A percentile compares a stretch with the other conserved stretches of the same genome.
These are phyloP conservation scores for Pleurozium schreberi DNA, from an alignment of 225 moss, liverwort and hornwort genomes.

Conservation along the genomic window DNA sequence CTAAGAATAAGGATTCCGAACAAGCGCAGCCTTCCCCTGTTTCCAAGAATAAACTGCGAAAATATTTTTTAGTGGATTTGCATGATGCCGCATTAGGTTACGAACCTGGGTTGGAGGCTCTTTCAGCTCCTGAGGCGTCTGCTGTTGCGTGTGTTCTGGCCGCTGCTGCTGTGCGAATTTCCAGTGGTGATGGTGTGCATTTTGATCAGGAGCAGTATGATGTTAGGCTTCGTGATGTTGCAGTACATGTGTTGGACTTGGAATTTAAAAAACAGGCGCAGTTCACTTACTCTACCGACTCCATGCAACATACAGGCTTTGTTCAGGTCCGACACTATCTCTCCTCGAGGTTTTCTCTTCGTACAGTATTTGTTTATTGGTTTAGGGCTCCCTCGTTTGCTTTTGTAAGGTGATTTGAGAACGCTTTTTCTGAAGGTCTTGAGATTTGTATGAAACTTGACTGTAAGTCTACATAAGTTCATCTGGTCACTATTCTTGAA, in stretches of 20 bases:
- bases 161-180: constrained; percentile 88
- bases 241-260: constrained; percentile 82
- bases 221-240: constrained; percentile 82
- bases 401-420: background rate
- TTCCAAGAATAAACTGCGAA: constrained; percentile 18
- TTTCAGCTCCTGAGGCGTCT: constrained; percentile 58
- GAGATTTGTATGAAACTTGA: background rate
- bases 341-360: background rate
- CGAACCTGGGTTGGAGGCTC: constrained; percentile 83
- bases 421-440: background rate
- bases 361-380: background rate
- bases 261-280: constrained; percentile 55
- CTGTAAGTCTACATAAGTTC: background rate
- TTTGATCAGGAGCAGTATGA: constrained; percentile 57
- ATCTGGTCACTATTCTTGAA: background rate
- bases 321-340: constrained; percentile 45
- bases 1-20: background rate
- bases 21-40: constrained; percentile 7
- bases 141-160: constrained; percentile 95
- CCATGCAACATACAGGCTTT: constrained; percentile 75
- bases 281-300: constrained; percentile 77
- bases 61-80: constrained; percentile 66
- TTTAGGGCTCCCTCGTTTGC: background rate
- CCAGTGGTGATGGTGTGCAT: constrained; percentile 51
- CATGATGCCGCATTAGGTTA: constrained; percentile 94